phyloP scores from a whole-genome alignment of 2,329 filamentous ascomycete genomes.

The Fonsecaea multimorphosa region DNA sequence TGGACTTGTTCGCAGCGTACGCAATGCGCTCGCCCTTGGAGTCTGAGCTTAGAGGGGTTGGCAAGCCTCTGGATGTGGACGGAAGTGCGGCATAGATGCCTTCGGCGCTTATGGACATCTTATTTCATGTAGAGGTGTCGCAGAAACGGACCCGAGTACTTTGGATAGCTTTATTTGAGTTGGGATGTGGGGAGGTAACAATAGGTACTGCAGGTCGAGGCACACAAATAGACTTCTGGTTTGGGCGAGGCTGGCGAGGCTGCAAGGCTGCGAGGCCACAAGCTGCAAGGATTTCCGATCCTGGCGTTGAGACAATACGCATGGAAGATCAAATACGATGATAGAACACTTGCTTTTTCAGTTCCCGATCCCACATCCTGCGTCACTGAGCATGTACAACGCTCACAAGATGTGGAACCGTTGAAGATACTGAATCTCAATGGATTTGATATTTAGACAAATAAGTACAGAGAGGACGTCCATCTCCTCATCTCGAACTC shows the following conservation, averaged over 20 bases:
- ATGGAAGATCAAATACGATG: not conserved
- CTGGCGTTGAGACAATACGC: not conserved
- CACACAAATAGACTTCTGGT: not conserved
- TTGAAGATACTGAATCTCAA: not conserved
- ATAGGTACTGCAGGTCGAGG: not conserved
- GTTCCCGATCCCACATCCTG: not conserved
- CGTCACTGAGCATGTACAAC: not conserved
- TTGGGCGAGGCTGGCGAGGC: not conserved
- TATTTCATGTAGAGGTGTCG: not conserved
- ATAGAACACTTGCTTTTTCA: not conserved
- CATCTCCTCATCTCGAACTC: not conserved
- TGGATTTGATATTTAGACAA: not conserved
- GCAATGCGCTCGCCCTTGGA: slow-evolving; percentile 88
- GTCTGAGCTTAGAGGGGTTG: slow-evolving; percentile 87
- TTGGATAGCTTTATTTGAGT: not conserved
- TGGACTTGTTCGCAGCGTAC: slow-evolving; percentile 94
- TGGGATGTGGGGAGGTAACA: not conserved
- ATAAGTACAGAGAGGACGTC: not conserved
- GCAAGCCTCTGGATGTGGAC: slow-evolving; percentile 80
- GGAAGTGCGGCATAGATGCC: slow-evolving; percentile 82
- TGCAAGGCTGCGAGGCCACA: not conserved
- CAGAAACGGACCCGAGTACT: not conserved
- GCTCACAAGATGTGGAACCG: not conserved
- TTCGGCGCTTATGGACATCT: slow-evolving; percentile 1
- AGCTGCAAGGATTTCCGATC: too few relatives aligned